A percentile compares a stretch with the other conserved stretches of the same genome.
phyloP scores from a whole-genome alignment of 768 basidiomycete genomes.

The Amanita rimosa region DNA sequence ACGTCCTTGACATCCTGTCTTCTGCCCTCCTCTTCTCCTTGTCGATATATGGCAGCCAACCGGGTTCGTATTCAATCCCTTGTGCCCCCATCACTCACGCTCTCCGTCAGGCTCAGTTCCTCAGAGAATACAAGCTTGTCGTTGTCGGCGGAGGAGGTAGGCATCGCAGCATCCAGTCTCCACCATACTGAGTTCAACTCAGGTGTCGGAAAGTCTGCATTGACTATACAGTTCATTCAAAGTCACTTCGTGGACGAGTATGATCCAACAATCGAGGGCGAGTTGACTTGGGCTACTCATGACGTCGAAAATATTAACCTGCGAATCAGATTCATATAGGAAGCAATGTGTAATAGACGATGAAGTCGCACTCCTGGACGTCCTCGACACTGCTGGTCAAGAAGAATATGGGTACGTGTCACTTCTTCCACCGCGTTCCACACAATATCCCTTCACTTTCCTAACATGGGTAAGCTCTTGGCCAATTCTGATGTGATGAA shows the following conservation, averaged over 20 bases:
- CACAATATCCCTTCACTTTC: background rate
- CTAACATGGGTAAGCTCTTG: slow-evolving; percentile 1
- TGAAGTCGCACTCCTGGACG: slow-evolving; percentile 95
- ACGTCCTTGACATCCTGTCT: background rate
- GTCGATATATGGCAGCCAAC: slow-evolving; percentile 21
- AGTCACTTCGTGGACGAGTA: slow-evolving; percentile 88
- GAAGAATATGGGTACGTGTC: slow-evolving; percentile 88
- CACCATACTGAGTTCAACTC: slow-evolving; percentile 1
- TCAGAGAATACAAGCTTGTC: slow-evolving; percentile 97
- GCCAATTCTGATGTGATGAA: background rate
- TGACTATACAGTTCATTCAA: slow-evolving; percentile 98
- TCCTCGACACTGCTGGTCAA: slow-evolving; percentile 95
- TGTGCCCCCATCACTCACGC: slow-evolving; percentile 3
- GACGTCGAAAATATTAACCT: slow-evolving; percentile 3
- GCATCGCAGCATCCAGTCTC: background rate
- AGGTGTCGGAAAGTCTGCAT: slow-evolving; percentile 66
- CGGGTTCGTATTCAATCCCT: slow-evolving; percentile 18
- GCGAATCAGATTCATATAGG: slow-evolving; percentile 77
- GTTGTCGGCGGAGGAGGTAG: slow-evolving; percentile 96
- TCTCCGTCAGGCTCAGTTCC: slow-evolving; percentile 60
- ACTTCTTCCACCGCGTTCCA: background rate
- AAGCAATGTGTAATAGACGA: slow-evolving; percentile 98
- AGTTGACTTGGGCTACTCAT: slow-evolving; percentile 9
- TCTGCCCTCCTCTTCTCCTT: slow-evolving; percentile 8
- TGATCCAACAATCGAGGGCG: slow-evolving; percentile 93